Conservation (phyloP, 352 stramenopile species). For the Globisporangium lucens region DNA sequence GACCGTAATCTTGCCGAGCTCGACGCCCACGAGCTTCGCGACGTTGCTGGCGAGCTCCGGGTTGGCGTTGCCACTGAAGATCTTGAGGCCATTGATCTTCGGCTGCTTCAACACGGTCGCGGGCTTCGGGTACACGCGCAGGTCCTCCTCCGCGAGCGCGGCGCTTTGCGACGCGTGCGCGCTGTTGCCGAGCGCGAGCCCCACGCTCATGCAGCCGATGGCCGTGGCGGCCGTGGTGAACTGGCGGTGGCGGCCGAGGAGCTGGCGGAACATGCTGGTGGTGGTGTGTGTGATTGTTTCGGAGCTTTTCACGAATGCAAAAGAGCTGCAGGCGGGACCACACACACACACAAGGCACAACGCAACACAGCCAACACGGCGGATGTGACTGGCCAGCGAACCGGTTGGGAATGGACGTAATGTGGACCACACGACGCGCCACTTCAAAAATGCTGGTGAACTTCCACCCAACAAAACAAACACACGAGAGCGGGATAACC, state of each 20-base stretch:
- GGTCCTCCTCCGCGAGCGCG: slow-evolving; percentile 50
- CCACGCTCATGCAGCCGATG: slow-evolving; percentile 41
- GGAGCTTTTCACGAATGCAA: slow-evolving; percentile 13
- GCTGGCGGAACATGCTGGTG: slow-evolving; percentile 62
- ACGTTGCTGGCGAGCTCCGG: slow-evolving; percentile 96
- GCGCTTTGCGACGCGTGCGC: slow-evolving; percentile 25
- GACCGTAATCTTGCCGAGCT: slow-evolving; percentile 98
- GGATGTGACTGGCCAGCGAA: slow-evolving; percentile 8
- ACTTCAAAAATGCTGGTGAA: slow-evolving; percentile 14
- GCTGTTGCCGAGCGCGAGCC: slow-evolving; percentile 36
- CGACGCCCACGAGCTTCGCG: slow-evolving; percentile 95
- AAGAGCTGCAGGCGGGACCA: neutral
- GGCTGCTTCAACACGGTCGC: slow-evolving; percentile 77
- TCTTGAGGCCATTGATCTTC: slow-evolving; percentile 93
- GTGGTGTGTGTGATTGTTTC: neutral
- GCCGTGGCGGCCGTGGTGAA: slow-evolving; percentile 48
- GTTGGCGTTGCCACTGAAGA: slow-evolving; percentile 99
- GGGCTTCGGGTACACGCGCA: slow-evolving; percentile 37
- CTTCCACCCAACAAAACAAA: slow-evolving; percentile 6
- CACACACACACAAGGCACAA: neutral
- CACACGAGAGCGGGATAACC: neutral
- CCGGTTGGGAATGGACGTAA: neutral
- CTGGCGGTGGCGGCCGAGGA: slow-evolving; percentile 50
- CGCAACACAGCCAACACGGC: neutral
- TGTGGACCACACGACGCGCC: slow-evolving; percentile 2